Evolutionary conservation across 805 yeast genomes (phyloP).

Genomic region (Scheffersomyces amazonensis): DNA sequence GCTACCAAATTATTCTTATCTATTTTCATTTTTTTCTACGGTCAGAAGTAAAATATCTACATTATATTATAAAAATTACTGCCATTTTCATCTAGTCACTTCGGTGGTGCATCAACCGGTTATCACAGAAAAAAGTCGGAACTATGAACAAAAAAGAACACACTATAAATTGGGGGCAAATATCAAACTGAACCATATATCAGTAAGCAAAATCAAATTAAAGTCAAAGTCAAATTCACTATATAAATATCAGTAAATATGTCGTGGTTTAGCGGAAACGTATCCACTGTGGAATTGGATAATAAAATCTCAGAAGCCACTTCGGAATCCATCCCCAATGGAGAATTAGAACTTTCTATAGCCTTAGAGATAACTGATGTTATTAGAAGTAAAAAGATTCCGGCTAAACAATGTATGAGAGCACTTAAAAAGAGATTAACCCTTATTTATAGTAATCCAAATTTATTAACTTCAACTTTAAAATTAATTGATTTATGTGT

Average conservation of each 20-base stretch:
- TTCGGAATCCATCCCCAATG: constrained; percentile 86
- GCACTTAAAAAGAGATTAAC: constrained; percentile 73
- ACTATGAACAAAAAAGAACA: too few species aligned
- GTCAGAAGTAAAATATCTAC: too few species aligned
- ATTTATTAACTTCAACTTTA: constrained; percentile 70
- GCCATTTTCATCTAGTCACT: too few species aligned
- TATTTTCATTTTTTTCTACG: too few species aligned
- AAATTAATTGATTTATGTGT: constrained; percentile 82
- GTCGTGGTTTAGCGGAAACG: constrained; percentile 52
- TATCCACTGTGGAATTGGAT: constrained; percentile 46
- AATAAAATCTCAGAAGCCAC: constrained; percentile 73
- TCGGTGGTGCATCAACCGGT: too few species aligned
- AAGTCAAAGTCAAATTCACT: too few species aligned
- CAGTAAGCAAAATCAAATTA: too few species aligned
- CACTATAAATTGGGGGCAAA: too few species aligned
- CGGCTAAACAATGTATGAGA: constrained; percentile 82
- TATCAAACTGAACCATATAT: too few species aligned
- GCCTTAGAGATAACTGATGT: constrained; percentile 86
- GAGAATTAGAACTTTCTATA: constrained; percentile 70
- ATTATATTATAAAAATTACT: too few species aligned
- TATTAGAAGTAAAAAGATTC: constrained; percentile 76
- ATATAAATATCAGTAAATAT: constrained; percentile 26
- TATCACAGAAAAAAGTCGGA: too few species aligned
- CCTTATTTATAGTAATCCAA: constrained; percentile 64
- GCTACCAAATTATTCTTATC: too few species aligned